Evolutionary conservation across 2,329 filamentous ascomycete species (phyloP), one percentile per base, ranked within the genome.

Genomic region (Arthroderma sp.): DNA sequence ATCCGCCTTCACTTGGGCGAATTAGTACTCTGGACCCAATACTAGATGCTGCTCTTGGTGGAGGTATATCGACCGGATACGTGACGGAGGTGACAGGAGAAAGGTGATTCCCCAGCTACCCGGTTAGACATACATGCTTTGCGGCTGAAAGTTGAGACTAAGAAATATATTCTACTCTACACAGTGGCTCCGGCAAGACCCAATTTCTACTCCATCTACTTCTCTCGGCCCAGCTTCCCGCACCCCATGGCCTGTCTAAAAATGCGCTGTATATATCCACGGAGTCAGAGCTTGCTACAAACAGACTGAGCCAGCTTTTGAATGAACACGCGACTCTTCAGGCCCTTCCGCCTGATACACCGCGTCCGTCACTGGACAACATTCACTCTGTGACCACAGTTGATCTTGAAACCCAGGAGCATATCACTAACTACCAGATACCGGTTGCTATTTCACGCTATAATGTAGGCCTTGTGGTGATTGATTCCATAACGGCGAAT

Each of bases 401-500:
- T 33, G 91, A 97, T 68, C 83, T 97, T 57, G 93, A 97, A 72
- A 85, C 87, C 0, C 93, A 98, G 72, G 91, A 97, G 59, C 91
- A 97, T 72, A 95, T 98, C 67, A 77, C 97, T 25, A 84, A 84
- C 62, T 97, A 88, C 71, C 93, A 98, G 70, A 84, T 97, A 4
- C 93, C 93, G 1, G 86, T 95, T 17, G 84, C 90, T 28, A 82
- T 95, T 19, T 76, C 81, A 62, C 82, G 87, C 51, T 83, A 88
- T 70, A 79, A 85, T 60, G 78, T 95, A 55, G 89, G 91, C 1
- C 79, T 98, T 1, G 74, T 98, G 1, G 80, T 97, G 13, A 74
- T 98, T 33, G 93, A 98, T 74, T 95, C 88, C 4, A 86, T 98
- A 28, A 91, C 93, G 0, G 90, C 93, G 59, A 98, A 98, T 72